phyloP scores from a whole-genome alignment of 768 basidiomycete species.

The Tricholoma furcatifolium region DNA sequence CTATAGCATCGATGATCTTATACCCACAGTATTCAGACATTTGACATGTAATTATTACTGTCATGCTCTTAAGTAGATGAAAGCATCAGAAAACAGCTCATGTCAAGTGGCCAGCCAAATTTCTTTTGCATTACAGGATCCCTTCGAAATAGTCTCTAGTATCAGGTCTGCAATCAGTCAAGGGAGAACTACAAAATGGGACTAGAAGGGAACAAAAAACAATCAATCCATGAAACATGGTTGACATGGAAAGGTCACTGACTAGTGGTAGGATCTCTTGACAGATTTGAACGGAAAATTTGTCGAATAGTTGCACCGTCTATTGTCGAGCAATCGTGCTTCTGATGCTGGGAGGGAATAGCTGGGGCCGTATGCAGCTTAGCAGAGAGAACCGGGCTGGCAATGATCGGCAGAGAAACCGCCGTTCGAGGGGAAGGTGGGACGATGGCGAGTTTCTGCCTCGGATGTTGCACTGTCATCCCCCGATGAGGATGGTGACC shows the following conservation, averaged over 20 bases:
- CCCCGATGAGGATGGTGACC: slow-evolving; percentile 15
- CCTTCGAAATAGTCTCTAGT: slow-evolving; percentile 22
- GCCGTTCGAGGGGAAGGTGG: slow-evolving; percentile 17
- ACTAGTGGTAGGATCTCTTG: slow-evolving; percentile 17
- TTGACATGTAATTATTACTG: too few relatives aligned
- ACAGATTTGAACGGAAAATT: slow-evolving; percentile 36
- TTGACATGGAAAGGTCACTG: not conserved
- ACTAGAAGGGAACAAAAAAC: not conserved
- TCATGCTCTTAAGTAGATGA: too few relatives aligned
- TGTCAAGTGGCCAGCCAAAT: too few relatives aligned
- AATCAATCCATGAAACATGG: not conserved
- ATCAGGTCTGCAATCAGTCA: slow-evolving; percentile 9
- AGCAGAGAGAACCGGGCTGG: slow-evolving; percentile 1
- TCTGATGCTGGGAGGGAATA: not conserved
- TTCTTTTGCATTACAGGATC: slow-evolving; percentile 10
- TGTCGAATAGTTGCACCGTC: slow-evolving; percentile 31
- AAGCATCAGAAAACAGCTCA: too few relatives aligned
- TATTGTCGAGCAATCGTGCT: slow-evolving; percentile 13
- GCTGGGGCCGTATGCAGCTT: not conserved
- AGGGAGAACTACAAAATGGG: not conserved
- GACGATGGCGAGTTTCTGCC: slow-evolving; percentile 14
- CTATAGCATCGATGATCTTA: too few relatives aligned
- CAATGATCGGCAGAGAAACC: slow-evolving; percentile 7
- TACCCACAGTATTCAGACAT: too few relatives aligned
- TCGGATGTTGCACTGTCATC: slow-evolving; percentile 11